Percentiles rank a stretch among this genome's conserved stretches.
These are phyloP conservation scores for Nemania serpens DNA, from an alignment of 2,329 filamentous ascomycete genomes.

Conservation along the genomic window DNA sequence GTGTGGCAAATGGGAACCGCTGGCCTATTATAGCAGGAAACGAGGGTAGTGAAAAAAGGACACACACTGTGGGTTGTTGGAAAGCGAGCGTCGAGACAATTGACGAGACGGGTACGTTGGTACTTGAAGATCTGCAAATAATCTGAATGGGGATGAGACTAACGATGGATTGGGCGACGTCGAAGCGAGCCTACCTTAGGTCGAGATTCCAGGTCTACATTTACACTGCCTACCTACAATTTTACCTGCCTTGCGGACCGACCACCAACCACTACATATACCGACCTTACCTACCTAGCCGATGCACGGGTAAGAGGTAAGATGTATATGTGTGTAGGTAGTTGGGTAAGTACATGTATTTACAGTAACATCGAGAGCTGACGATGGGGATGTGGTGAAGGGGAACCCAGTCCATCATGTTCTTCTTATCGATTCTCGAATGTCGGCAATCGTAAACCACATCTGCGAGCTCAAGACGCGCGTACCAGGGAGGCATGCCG, in stretches of 20 bases:
- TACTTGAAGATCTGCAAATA: conserved; percentile 30
- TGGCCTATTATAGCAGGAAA: background rate
- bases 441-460: background rate
- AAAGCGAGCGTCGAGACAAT: conserved; percentile 3
- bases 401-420: no score
- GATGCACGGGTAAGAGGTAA: no score
- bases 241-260: conserved; percentile 11
- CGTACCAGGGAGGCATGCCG: background rate
- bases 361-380: background rate
- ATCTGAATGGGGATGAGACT: conserved; percentile 25
- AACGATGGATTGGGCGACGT: conserved; percentile 24
- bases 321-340: no score
- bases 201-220: background rate
- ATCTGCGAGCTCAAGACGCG: background rate
- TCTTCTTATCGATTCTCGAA: background rate
- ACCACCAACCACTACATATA: no score
- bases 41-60: background rate
- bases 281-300: no score
- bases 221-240: background rate
- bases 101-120: conserved; percentile 18
- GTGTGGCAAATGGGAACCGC: conserved; percentile 12
- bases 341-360: no score
- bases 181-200: conserved; percentile 16
- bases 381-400: background rate
- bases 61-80: conserved; percentile 12